Evolutionary conservation across 129 eudicot species (phyloP).

Genomic region (Flaveria robusta): DNA sequence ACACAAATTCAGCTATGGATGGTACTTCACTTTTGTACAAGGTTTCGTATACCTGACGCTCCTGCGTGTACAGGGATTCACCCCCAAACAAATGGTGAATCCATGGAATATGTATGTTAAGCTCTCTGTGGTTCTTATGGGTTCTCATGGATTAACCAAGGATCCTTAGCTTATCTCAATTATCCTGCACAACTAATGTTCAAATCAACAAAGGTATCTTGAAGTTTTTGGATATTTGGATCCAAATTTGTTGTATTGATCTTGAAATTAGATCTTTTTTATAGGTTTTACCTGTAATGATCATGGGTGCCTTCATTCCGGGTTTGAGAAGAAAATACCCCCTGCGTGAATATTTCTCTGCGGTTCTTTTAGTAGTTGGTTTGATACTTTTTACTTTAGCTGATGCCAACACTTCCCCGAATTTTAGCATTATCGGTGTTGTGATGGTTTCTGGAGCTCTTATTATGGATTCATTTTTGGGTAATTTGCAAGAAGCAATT

Average conservation of each 20-base stretch:
- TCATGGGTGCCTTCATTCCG: conserved; percentile 98
- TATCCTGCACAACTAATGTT: conserved; percentile 98
- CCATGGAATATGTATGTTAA: conserved; percentile 91
- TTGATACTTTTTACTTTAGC: conserved; percentile 91
- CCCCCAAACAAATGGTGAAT: conserved; percentile 91
- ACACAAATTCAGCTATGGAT: conserved; percentile 83
- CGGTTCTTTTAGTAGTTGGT: conserved; percentile 77
- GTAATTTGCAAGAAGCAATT: conserved; percentile 96
- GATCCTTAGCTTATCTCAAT: conserved; percentile 90
- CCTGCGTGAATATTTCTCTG: conserved; percentile 76
- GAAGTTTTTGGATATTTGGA: neutral
- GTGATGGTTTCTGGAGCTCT: conserved; percentile 91
- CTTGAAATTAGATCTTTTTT: conserved; percentile 1
- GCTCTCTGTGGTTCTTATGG: conserved; percentile 96
- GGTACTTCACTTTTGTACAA: conserved; percentile 95
- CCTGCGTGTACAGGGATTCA: conserved; percentile 74
- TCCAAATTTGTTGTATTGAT: conserved; percentile 5
- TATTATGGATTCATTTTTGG: conserved; percentile 92
- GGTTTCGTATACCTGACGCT: conserved; percentile 85
- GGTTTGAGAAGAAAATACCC: conserved; percentile 96
- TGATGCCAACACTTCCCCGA: conserved; percentile 92
- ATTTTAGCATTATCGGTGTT: conserved; percentile 82
- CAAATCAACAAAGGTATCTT: conserved; percentile 85
- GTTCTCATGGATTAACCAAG: conserved; percentile 93
- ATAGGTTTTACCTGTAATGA: conserved; percentile 94